Evolutionary conservation across 2,329 filamentous ascomycete genomes (phyloP).

Genomic region (Fusarium sp.): DNA sequence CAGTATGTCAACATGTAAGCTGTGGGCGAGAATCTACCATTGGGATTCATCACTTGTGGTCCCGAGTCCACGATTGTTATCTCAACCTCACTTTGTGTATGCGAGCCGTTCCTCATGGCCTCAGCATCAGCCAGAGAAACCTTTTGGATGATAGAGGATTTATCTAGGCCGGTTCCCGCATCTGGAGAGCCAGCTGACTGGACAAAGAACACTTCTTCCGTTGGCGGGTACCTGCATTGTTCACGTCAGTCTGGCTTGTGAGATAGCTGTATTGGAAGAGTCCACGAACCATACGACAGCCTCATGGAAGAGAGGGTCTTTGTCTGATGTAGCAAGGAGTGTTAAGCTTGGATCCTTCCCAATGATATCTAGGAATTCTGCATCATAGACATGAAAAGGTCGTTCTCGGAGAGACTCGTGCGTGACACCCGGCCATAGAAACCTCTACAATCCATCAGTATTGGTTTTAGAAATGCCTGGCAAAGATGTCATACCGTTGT

Average conservation of each 20-base stretch:
- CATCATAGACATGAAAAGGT: constrained; percentile 55
- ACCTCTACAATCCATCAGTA: constrained; percentile 1
- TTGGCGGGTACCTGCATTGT: constrained; percentile 51
- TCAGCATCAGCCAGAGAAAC: constrained; percentile 60
- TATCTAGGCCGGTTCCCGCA: constrained; percentile 63
- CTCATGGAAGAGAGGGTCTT: constrained; percentile 65
- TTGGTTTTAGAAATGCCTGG: rapidly evolving
- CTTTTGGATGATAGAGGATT: constrained; percentile 63
- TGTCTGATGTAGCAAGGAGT: constrained; percentile 59
- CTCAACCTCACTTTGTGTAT: constrained; percentile 51
- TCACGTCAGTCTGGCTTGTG: neutral
- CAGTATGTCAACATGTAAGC: rapidly evolving
- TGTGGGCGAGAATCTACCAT: constrained; percentile 56
- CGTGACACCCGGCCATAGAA: constrained; percentile 40
- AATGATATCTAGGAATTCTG: constrained; percentile 62
- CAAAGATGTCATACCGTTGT: constrained; percentile 23
- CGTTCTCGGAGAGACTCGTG: constrained; percentile 27
- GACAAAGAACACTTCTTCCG: constrained; percentile 65
- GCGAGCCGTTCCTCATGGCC: constrained; percentile 31
- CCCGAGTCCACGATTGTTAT: constrained; percentile 57
- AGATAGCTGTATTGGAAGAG: rapidly evolving
- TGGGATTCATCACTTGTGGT: constrained; percentile 62
- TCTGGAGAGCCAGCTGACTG: constrained; percentile 61
- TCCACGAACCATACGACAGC: constrained; percentile 61
- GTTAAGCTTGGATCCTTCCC: constrained; percentile 62